These are phyloP conservation scores for Gyrodon lividus DNA, from an alignment of 768 basidiomycete genomes.

Conservation along the genomic window DNA sequence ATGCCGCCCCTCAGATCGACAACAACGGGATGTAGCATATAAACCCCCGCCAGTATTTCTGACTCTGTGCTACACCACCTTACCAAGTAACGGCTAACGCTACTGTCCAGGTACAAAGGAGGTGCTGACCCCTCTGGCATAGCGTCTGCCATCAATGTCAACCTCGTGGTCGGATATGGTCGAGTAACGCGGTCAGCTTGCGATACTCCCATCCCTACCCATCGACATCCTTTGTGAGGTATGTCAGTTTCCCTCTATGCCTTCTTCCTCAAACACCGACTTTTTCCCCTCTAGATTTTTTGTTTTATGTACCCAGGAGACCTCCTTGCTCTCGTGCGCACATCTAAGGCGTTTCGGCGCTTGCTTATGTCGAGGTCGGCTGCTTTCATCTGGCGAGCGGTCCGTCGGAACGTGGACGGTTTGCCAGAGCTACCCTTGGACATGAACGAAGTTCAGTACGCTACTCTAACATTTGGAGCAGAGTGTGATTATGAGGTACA, in stretches of 20 bases:
- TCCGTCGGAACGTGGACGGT: slow-evolving; percentile 35
- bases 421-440: slow-evolving; percentile 47
- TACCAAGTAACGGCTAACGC: slow-evolving; percentile 10
- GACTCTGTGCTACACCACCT: background rate
- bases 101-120: background rate
- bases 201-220: slow-evolving; percentile 36
- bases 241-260: background rate
- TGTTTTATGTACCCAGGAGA: slow-evolving; percentile 43
- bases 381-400: slow-evolving; percentile 32
- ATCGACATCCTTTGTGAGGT: slow-evolving; percentile 32
- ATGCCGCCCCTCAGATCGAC: background rate
- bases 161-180: background rate
- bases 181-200: slow-evolving; percentile 16
- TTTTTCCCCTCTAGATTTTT: slow-evolving; percentile 37
- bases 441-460: slow-evolving; percentile 50
- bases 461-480: slow-evolving; percentile 46
- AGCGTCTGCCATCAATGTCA: background rate
- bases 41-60: background rate
- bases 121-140: background rate
- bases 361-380: slow-evolving; percentile 37
- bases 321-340: slow-evolving; percentile 45
- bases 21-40: background rate
- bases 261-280: background rate
- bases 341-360: slow-evolving; percentile 38
- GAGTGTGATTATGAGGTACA: slow-evolving; percentile 40